Evolutionary conservation across 257 asterid genomes (phyloP).

Genomic region (Solanum piurae): DNA sequence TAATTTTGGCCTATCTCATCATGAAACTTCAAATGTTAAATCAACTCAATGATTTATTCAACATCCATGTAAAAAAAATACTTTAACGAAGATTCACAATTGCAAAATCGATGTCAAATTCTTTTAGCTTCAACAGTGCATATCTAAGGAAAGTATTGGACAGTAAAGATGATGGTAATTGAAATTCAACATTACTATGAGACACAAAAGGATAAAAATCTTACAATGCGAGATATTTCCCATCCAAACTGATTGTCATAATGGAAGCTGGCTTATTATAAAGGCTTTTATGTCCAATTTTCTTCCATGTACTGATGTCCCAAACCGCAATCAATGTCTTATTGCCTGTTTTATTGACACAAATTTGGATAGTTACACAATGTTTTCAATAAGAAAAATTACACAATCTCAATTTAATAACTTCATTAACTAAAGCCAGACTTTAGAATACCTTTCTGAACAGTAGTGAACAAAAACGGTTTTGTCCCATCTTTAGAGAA

Average conservation of each 20-base stretch:
- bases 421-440: neutral
- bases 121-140: neutral
- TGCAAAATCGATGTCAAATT: neutral
- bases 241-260: slow-evolving; percentile 82
- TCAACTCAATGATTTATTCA: neutral
- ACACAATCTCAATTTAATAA: neutral
- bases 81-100: neutral
- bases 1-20: neutral
- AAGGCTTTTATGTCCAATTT: slow-evolving; percentile 75
- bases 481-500: slow-evolving; percentile 96
- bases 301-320: slow-evolving; percentile 87
- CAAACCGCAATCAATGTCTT: slow-evolving; percentile 69
- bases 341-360: slow-evolving; percentile 44
- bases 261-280: slow-evolving; percentile 68
- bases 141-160: neutral
- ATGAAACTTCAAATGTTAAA: neutral
- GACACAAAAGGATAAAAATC: slow-evolving; percentile 13
- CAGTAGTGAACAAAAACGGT: slow-evolving; percentile 79
- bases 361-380: slow-evolving; percentile 8
- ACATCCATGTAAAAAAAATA: neutral
- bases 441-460: slow-evolving; percentile 54
- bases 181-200: neutral
- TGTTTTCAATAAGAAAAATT: neutral
- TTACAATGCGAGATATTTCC: slow-evolving; percentile 91
- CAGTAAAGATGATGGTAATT: neutral